Evolutionary conservation across 2,329 filamentous ascomycete species (phyloP).

Genomic region (Microdochium trichocladiopsis): DNA sequence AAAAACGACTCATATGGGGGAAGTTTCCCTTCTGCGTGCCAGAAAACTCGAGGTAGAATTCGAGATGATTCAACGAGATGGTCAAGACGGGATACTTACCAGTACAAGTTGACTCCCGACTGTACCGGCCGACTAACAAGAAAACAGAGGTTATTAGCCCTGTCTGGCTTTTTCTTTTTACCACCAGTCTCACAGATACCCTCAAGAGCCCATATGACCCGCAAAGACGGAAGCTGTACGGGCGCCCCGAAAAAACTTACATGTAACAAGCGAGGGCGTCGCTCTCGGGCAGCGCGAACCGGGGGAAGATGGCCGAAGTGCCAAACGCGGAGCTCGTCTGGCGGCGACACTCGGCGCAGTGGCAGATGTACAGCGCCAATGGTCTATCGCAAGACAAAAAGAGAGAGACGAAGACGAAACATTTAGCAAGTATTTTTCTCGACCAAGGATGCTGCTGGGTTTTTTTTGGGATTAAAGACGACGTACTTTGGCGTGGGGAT

Average conservation of each 20-base stretch:
- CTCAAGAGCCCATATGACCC: background rate
- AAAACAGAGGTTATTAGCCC: background rate
- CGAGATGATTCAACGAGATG: too few species aligned
- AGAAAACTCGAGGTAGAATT: too few species aligned
- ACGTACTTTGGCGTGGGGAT: conserved; percentile 43
- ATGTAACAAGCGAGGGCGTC: conserved; percentile 46
- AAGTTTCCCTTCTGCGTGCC: background rate
- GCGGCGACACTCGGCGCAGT: conserved; percentile 59
- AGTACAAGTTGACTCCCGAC: conserved; percentile 50
- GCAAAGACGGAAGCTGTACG: too few species aligned
- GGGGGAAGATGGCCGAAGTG: conserved; percentile 62
- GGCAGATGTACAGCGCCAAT: conserved; percentile 63
- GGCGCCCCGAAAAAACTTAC: too few species aligned
- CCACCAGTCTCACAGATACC: conserved; percentile 1
- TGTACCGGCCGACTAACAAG: conserved; percentile 44
- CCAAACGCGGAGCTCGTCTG: conserved; percentile 63
- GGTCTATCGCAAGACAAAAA: conserved; percentile 24
- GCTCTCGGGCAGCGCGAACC: conserved; percentile 48
- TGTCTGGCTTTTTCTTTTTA: too few species aligned
- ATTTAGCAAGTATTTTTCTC: background rate
- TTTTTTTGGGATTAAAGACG: background rate
- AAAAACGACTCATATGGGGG: background rate
- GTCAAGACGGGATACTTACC: conserved; percentile 27
- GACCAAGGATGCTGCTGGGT: too few species aligned
- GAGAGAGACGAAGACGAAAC: background rate